These are phyloP conservation scores for Helicosporidium sp. DNA, from an alignment of 139 green algal species.

Conservation along the genomic window DNA sequence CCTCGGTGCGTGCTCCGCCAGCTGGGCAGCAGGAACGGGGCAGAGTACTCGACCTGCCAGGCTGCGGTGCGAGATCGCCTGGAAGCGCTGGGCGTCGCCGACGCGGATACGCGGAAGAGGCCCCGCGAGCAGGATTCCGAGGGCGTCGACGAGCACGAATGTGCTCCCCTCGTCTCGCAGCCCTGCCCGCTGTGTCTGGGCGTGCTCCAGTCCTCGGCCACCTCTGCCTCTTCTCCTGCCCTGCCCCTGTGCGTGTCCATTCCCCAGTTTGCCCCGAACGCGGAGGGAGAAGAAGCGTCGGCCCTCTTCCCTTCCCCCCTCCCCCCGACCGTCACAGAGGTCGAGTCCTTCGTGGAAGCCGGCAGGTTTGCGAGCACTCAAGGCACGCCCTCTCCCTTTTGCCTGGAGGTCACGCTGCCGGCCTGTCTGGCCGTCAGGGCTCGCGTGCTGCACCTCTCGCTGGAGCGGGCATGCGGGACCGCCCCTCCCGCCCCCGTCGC, in stretches of 20 bases:
- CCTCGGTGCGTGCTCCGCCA: background rate
- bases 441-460: background rate
- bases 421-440: slow-evolving; percentile 7
- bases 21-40: background rate
- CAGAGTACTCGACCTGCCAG: background rate
- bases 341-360: background rate
- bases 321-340: no score
- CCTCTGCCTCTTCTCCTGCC: no score
- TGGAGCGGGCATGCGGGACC: no score
- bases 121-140: no score
- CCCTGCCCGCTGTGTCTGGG: slow-evolving; percentile 10
- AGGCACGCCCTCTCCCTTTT: background rate
- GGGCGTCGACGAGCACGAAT: no score
- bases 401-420: slow-evolving; percentile 5
- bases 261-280: no score
- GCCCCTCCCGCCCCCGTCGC: background rate
- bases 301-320: no score
- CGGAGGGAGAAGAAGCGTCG: background rate
- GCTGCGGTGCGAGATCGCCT: background rate
- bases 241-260: no score
- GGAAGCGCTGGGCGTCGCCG: background rate
- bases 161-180: background rate
- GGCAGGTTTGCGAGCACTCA: background rate
- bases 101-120: background rate
- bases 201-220: slow-evolving; percentile 5